Evolutionary conservation across 1,139 yeast species (phyloP), one percentile per base, ranked within the genome.

Genomic region (Suhomyces atakaporum): DNA sequence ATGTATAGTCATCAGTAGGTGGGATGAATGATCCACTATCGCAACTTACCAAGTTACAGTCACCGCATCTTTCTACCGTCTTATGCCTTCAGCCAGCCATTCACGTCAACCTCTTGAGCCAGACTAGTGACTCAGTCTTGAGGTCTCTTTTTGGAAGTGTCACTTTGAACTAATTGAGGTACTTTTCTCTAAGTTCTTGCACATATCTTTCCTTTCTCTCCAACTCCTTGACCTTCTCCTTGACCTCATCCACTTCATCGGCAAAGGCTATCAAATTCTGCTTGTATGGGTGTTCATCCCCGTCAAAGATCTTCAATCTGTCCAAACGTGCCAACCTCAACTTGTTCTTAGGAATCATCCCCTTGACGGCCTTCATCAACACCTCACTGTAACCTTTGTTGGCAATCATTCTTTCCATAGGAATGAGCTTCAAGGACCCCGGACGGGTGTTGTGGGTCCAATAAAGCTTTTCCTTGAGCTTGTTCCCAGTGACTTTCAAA

Each of bases 281-380:
- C 46, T 77, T 79, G 59, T 87, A 90, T 14, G 97, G 97, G 60
- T 87, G 87, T 40, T 83, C 85, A 40, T 88, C 81, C 24, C 95
- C 96, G 53, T 94, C 97, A 58, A 75, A 86, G 1, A 87, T 77
- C 65, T 87, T 89, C 46, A 92, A 72, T 56, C 99, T 79, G 31
- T 81, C 94, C 58, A 92, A 64, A 58, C 98, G 79, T 19, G 73
- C 70, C 53, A 84, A 78, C 60, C 97, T 78, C 47, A 84, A 77
- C 55, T 83, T 81, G 62, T 92, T 90, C 66, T 88, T 89, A 27
- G 98, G 98, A 40, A 92, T 73, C 99, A 92, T 92, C 41, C 95
- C 95, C 47, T 87, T 83, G 7, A 92, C 98, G 1, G 98, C 97
- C 53, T 85, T 78, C 52, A 65, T 77, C 50, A 92, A 67, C 13